Base-by-base conservation (phyloP, 352 stramenopile genomes). In the Phytophthora palmivora region DNA sequence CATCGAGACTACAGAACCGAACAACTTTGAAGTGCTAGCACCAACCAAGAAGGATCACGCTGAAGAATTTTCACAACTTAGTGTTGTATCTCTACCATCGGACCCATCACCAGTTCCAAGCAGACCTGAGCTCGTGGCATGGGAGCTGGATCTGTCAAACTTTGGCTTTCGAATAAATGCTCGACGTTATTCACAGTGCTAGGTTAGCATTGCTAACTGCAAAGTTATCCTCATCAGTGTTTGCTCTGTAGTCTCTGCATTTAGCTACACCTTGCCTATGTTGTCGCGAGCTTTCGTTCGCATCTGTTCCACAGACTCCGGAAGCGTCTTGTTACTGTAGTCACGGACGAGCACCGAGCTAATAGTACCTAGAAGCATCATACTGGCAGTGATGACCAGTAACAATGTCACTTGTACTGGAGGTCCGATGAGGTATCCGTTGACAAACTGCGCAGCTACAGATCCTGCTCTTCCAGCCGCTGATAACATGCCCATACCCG, bases 381-480 rank as follows among this genome's bases (percentile, higher is more conserved):
- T 89, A n/a, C 41, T 82, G 21, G 85, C 80, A 9, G 88, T 96
- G 45, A 95, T 77, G 8, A 64, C 41, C 1, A 97, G 70, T 46
- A 97, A 54, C 15, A 89, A n/a, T 8, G 84, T 82, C 41, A 96
- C 80, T 37, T 94, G 88, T 18, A 85, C 67, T 0, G 84, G 84
- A 22, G 84, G 83, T 1, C 80, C 83, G 7, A 96, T 76, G 24
- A 97, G 78, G 34, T 83, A 93, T 0, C 88, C 90, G 44, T 96
- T 96, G 10, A 96, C 84, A 75, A 97, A 96, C 72, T 98, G 94
- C 15, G 91, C 91, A 18, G 96, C 67, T 39, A 98, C 89, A 2
- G 89, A 95, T 14, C 91, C 94, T 19, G 91, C 74, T 51, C 90
- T 78, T 2, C 91, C 94, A 28, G 72, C 79, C 2, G 89, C 89